Conservation (phyloP, 75 land plant species). For the Pseudotsuga menziesii region DNA sequence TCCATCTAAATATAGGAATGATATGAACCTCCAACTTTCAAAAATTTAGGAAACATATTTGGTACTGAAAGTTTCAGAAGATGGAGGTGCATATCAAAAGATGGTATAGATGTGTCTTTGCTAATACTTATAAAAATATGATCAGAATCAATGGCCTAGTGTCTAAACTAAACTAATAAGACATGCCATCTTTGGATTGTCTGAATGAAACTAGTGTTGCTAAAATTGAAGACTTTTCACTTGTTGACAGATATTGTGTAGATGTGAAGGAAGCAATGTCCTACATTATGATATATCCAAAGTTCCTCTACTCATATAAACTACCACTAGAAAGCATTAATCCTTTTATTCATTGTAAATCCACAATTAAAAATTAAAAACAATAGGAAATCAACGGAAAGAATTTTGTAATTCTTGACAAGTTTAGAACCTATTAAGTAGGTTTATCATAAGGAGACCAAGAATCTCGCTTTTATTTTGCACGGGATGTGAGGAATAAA, state of each 20-base stretch:
- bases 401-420: too few relatives aligned
- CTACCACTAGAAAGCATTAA: too few relatives aligned
- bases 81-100: not conserved
- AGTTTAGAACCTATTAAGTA: too few relatives aligned
- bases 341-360: too few relatives aligned
- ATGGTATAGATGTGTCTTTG: not conserved
- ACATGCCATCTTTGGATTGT: not conserved
- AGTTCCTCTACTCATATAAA: not conserved
- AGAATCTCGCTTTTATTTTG: too few relatives aligned
- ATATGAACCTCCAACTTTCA: not conserved
- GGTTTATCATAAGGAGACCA: too few relatives aligned
- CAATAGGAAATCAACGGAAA: too few relatives aligned
- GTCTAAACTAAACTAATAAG: not conserved
- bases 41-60: not conserved
- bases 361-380: too few relatives aligned
- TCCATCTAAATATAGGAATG: too few relatives aligned
- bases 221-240: constrained; percentile 8
- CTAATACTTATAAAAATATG: not conserved
- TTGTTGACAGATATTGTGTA: constrained; percentile 1
- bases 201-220: not conserved
- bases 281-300: not conserved
- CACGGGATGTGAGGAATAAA: too few relatives aligned
- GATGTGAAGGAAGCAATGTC: not conserved
- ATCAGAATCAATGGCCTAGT: not conserved
- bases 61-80: not conserved